Evolutionary conservation across 108 stramenopile species (phyloP).

Genomic region (Heterococcus sp.): DNA sequence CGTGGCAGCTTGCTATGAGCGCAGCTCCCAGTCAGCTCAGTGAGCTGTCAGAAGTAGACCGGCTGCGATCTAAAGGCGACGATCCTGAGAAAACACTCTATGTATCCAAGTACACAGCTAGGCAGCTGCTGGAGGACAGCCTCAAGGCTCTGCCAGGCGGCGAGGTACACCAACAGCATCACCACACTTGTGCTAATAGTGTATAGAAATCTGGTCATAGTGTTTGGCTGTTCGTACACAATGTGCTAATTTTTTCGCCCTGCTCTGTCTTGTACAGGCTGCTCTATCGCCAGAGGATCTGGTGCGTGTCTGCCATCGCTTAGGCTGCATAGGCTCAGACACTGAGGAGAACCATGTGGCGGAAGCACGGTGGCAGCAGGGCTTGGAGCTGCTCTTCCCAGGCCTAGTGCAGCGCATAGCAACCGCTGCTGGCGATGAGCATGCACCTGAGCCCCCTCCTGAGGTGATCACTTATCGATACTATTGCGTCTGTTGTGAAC

Average conservation of each 20-base stretch:
- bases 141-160: background rate
- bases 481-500: too few species aligned
- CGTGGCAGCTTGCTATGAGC: too few species aligned
- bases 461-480: background rate
- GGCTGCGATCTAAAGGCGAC: background rate
- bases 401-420: background rate
- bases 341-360: background rate
- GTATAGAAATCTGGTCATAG: too few species aligned
- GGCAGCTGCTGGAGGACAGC: background rate
- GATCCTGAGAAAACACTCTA: background rate
- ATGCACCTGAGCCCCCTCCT: background rate
- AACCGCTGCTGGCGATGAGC: background rate
- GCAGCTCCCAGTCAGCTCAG: background rate
- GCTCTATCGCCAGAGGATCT: background rate
- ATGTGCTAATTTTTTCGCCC: too few species aligned
- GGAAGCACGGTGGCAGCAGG: background rate
- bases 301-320: background rate
- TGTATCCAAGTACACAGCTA: background rate
- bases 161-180: background rate
- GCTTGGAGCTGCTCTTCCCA: background rate
- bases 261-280: background rate
- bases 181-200: too few species aligned
- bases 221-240: too few species aligned
- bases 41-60: background rate
- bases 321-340: background rate